Conservation (phyloP, 73 alveolate species). For the Tetrahymena elliotti region DNA sequence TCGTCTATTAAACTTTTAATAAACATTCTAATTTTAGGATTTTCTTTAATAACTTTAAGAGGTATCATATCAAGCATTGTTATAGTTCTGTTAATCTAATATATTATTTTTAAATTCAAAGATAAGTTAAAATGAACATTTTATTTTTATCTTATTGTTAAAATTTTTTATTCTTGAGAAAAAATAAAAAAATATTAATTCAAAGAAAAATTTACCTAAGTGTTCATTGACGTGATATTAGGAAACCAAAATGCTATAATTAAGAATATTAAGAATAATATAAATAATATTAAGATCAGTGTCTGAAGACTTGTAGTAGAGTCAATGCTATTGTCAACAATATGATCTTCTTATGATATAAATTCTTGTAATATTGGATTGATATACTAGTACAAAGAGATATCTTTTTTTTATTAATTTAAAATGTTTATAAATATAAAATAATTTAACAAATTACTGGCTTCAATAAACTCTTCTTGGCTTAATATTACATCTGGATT, state of each 20-base stretch:
- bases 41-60: conserved; percentile 1
- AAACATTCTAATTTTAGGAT: neutral
- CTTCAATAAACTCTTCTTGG: neutral
- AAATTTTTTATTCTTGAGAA: no score
- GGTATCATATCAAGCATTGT: conserved; percentile 36
- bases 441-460: neutral
- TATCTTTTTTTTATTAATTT: neutral
- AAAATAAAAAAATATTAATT: neutral
- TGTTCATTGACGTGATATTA: neutral
- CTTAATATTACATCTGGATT: neutral
- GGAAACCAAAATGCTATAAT: neutral
- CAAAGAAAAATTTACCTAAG: neutral
- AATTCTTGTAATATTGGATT: neutral
- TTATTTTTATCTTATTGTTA: neutral
- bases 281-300: neutral
- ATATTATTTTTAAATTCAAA: neutral
- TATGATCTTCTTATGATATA: neutral
- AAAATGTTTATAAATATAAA: neutral
- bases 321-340: neutral
- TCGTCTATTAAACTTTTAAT: neutral
- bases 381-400: neutral
- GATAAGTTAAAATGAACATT: neutral
- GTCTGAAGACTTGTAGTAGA: neutral
- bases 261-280: neutral
- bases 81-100: conserved; percentile 27